Evolutionary conservation across 768 basidiomycete species (phyloP).

Genomic region (Phylloporus scabripes): DNA sequence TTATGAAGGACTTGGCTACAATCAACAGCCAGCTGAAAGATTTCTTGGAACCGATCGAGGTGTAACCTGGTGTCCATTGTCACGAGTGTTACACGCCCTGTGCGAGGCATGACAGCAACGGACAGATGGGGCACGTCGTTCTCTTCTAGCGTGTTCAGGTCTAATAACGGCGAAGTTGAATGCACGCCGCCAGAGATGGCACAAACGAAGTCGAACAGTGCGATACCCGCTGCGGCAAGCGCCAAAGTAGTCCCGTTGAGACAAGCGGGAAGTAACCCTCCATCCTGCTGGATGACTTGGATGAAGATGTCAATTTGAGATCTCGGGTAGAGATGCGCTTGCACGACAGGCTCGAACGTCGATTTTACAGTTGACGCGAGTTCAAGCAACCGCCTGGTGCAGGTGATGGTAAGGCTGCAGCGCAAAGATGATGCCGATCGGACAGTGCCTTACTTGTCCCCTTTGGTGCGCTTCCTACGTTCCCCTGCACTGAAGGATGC

Average conservation of each 20-base stretch:
- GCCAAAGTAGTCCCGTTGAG: slow-evolving; percentile 96
- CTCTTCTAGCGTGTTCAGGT: slow-evolving; percentile 87
- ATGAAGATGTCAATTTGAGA: slow-evolving; percentile 93
- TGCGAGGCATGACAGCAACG: slow-evolving; percentile 83
- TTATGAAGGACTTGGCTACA: slow-evolving; percentile 71
- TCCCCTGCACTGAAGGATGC: slow-evolving; percentile 86
- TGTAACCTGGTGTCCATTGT: slow-evolving; percentile 94
- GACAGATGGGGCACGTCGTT: slow-evolving; percentile 84
- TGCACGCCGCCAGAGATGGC: slow-evolving; percentile 87
- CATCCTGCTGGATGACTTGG: slow-evolving; percentile 91
- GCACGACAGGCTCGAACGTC: slow-evolving; percentile 94
- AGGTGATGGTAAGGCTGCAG: slow-evolving; percentile 2
- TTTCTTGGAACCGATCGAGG: slow-evolving; percentile 87
- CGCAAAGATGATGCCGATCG: neutral
- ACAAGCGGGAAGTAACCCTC: slow-evolving; percentile 82
- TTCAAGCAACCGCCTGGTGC: slow-evolving; percentile 74
- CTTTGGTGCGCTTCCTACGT: slow-evolving; percentile 65
- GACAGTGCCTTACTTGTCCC: slow-evolving; percentile 71
- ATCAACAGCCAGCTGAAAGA: slow-evolving; percentile 72
- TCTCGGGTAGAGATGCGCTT: slow-evolving; percentile 86
- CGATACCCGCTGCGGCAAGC: slow-evolving; percentile 84
- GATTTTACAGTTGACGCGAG: slow-evolving; percentile 82
- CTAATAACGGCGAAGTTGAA: slow-evolving; percentile 73
- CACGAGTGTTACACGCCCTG: slow-evolving; percentile 80
- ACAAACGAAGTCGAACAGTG: slow-evolving; percentile 86